Conservation (phyloP, 805 yeast species). For the Torulaspora franciscae region DNA sequence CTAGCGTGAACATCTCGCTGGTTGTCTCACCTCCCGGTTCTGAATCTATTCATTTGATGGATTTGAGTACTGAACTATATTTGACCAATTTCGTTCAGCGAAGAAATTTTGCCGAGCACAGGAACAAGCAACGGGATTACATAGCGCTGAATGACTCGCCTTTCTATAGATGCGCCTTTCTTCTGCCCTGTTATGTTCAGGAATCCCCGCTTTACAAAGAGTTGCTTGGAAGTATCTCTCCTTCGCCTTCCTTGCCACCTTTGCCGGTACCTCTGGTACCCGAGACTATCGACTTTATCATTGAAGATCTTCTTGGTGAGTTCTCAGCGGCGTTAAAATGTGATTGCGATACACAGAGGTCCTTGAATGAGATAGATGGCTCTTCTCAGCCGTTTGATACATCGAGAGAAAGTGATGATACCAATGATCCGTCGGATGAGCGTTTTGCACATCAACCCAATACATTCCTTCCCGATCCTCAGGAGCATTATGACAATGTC, state of each 20-base stretch:
- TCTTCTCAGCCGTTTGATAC: conserved; percentile 1
- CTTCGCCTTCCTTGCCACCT: conserved; percentile 60
- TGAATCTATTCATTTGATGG: conserved; percentile 33
- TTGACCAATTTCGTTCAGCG: conserved; percentile 58
- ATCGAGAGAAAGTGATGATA: not conserved
- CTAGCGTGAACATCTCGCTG: conserved; percentile 37
- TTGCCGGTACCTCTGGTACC: conserved; percentile 55
- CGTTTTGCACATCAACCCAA: not conserved
- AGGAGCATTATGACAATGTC: conserved; percentile 14
- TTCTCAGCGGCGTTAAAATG: conserved; percentile 8
- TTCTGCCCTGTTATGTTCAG: conserved; percentile 50
- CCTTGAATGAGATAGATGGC: not conserved
- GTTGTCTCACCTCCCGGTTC: conserved; percentile 15
- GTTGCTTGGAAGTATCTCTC: conserved; percentile 48
- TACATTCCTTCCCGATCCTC: conserved; percentile 5
- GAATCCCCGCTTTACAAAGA: conserved; percentile 43
- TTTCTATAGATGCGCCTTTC: conserved; percentile 71
- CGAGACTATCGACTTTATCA: conserved; percentile 43
- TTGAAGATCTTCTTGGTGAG: conserved; percentile 35
- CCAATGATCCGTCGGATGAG: not conserved
- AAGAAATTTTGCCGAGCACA: conserved; percentile 42
- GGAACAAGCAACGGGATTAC: conserved; percentile 58
- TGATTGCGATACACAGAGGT: not conserved
- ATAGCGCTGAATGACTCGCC: conserved; percentile 73
- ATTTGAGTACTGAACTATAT: conserved; percentile 52